Conservation (phyloP, 192 early-diverging fungal genomes). For the Entomortierella beljakovae region DNA sequence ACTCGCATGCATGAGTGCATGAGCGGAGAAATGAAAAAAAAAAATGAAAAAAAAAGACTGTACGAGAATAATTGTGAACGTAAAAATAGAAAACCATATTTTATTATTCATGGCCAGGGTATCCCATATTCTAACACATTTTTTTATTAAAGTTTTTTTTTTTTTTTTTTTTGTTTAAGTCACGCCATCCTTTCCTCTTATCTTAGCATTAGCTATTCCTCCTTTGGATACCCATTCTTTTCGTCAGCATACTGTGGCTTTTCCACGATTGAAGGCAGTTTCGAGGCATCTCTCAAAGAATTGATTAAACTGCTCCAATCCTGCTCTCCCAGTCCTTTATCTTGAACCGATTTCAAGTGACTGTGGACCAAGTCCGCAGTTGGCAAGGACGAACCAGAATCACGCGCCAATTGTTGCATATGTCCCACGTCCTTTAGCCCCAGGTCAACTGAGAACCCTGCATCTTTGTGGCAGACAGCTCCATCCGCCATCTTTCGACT, state of each 20-base stretch:
- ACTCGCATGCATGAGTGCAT: too few species aligned
- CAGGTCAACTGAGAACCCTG: slow-evolving; percentile 57
- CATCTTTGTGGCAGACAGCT: slow-evolving; percentile 27
- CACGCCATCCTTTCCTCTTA: background rate
- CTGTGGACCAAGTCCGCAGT: slow-evolving; percentile 43
- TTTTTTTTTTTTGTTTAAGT: background rate
- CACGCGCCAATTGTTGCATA: slow-evolving; percentile 54
- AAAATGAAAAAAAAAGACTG: too few species aligned
- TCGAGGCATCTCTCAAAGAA: slow-evolving; percentile 10
- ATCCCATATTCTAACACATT: too few species aligned
- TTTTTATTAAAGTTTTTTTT: background rate
- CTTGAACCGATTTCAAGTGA: slow-evolving; percentile 43
- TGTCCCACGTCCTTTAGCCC: slow-evolving; percentile 64
- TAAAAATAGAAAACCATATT: too few species aligned
- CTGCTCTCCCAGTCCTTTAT: slow-evolving; percentile 20
- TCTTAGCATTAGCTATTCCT: background rate
- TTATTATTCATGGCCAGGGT: too few species aligned
- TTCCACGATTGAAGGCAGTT: slow-evolving; percentile 5
- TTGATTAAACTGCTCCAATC: slow-evolving; percentile 52
- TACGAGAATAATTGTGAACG: too few species aligned
- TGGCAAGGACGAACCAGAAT: slow-evolving; percentile 52
- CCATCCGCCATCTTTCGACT: slow-evolving; percentile 35
- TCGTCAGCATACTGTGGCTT: background rate
- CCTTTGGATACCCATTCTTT: slow-evolving; percentile 2
- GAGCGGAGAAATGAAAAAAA: too few species aligned